phyloP scores from a whole-genome alignment of 2,329 filamentous ascomycete genomes.

The Chrysosphaeria jannelii region DNA sequence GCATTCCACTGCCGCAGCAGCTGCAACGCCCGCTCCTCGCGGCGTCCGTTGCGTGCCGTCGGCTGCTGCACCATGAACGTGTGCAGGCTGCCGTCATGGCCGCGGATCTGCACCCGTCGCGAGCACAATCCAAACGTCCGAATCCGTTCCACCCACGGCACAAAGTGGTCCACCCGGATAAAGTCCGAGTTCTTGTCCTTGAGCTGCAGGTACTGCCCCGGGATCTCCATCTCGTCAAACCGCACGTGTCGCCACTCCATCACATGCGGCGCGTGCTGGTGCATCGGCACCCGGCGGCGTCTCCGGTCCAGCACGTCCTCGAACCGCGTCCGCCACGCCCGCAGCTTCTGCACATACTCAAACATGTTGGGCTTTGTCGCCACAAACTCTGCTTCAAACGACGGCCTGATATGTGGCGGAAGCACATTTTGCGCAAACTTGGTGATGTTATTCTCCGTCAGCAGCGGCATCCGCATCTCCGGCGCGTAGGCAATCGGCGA shows the following conservation, averaged over 20 bases:
- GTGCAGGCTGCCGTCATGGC: constrained; percentile 92
- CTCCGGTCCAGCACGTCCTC: constrained; percentile 89
- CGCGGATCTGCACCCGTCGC: constrained; percentile 77
- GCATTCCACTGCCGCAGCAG: constrained; percentile 96
- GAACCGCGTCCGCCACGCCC: constrained; percentile 89
- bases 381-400: constrained; percentile 95
- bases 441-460: constrained; percentile 88
- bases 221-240: constrained; percentile 94
- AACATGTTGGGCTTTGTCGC: constrained; percentile 86
- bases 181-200: constrained; percentile 99
- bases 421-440: constrained; percentile 90
- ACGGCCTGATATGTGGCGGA: constrained; percentile 77
- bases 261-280: constrained; percentile 65
- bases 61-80: constrained; percentile 91
- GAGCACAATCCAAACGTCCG: constrained; percentile 77
- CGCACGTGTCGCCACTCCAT: constrained; percentile 95
- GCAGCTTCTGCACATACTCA: constrained; percentile 91
- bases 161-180: constrained; percentile 83
- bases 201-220: constrained; percentile 86
- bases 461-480: constrained; percentile 65
- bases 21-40: constrained; percentile 85
- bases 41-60: constrained; percentile 64
- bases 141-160: constrained; percentile 81
- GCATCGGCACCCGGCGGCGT: constrained; percentile 40
- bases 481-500: constrained; percentile 65